phyloP scores from a whole-genome alignment of 108 stramenopile species.

The Pseudonitzschia multistriata region DNA sequence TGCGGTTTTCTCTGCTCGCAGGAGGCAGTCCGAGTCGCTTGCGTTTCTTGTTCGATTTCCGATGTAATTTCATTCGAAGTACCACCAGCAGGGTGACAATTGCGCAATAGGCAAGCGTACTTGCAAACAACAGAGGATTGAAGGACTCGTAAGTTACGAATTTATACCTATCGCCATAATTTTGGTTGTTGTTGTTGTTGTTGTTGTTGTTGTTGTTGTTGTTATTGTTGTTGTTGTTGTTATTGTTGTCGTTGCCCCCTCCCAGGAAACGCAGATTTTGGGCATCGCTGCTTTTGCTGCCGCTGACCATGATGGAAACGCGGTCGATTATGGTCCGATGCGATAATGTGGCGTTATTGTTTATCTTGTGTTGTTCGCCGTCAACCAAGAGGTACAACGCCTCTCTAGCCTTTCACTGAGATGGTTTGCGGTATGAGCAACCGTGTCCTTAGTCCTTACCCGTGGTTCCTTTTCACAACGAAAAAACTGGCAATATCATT shows the following conservation, averaged over 20 bases:
- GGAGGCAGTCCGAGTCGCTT: constrained; percentile 1
- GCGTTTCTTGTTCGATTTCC: background rate
- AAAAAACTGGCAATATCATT: too few species aligned
- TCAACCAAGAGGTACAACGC: too few species aligned
- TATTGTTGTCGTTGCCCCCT: background rate
- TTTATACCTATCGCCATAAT: too few species aligned
- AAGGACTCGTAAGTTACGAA: background rate
- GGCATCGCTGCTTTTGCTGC: background rate
- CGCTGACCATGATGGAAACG: background rate
- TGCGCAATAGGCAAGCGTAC: constrained; percentile 1
- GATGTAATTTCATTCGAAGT: constrained; percentile 1
- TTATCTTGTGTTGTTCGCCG: too few species aligned
- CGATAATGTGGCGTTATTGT: background rate
- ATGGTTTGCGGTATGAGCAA: too few species aligned
- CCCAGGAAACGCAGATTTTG: background rate
- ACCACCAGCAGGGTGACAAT: background rate
- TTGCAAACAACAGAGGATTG: background rate
- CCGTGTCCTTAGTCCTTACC: too few species aligned
- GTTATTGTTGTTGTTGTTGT: constrained; percentile 3
- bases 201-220: background rate
- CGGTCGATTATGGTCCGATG: background rate
- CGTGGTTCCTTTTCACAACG: too few species aligned
- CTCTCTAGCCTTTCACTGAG: too few species aligned
- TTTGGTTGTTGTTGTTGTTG: background rate
- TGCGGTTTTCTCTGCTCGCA: background rate